Evolutionary conservation across 2,329 filamentous ascomycete genomes (phyloP).

Genomic region (Pseudogymnoascus sp.): DNA sequence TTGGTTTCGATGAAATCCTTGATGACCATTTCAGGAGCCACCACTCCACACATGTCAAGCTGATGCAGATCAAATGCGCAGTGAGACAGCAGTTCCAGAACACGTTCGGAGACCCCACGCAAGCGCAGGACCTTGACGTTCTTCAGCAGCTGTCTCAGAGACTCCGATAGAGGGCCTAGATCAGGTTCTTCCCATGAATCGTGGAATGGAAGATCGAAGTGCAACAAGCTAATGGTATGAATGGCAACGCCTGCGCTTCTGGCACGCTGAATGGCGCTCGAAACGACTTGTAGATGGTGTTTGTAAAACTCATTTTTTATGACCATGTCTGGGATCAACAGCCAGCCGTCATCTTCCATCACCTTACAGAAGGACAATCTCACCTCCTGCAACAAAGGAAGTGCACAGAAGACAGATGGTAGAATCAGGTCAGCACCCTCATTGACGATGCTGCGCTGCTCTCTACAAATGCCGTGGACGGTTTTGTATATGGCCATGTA

Average conservation of each 20-base stretch:
- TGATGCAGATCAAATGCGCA: constrained; percentile 6
- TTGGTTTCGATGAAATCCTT: constrained; percentile 14
- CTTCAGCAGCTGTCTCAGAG: constrained; percentile 12
- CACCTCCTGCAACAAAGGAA: constrained; percentile 13
- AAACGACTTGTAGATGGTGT: constrained; percentile 9
- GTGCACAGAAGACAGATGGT: constrained; percentile 11
- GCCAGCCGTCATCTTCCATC: neutral
- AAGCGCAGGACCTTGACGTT: constrained; percentile 13
- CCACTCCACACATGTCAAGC: constrained; percentile 12
- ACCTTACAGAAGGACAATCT: constrained; percentile 12
- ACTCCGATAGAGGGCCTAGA: constrained; percentile 13
- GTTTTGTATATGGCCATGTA: constrained; percentile 14
- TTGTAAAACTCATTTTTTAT: constrained; percentile 11
- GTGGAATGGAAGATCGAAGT: constrained; percentile 12
- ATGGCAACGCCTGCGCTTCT: constrained; percentile 11
- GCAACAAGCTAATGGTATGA: constrained; percentile 14
- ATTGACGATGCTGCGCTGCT: constrained; percentile 13
- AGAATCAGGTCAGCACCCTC: constrained; percentile 13
- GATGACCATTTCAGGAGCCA: constrained; percentile 6
- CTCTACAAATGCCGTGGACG: constrained; percentile 11
- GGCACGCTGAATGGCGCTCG: constrained; percentile 4
- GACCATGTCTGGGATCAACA: constrained; percentile 21
- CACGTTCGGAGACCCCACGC: neutral
- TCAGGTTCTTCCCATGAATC: constrained; percentile 11
- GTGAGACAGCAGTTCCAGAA: constrained; percentile 12